A percentile compares a stretch with the other conserved stretches of the same genome.
Evolutionary conservation across 345 rosid genomes (phyloP).

Genomic region (Boechera retrofracta): DNA sequence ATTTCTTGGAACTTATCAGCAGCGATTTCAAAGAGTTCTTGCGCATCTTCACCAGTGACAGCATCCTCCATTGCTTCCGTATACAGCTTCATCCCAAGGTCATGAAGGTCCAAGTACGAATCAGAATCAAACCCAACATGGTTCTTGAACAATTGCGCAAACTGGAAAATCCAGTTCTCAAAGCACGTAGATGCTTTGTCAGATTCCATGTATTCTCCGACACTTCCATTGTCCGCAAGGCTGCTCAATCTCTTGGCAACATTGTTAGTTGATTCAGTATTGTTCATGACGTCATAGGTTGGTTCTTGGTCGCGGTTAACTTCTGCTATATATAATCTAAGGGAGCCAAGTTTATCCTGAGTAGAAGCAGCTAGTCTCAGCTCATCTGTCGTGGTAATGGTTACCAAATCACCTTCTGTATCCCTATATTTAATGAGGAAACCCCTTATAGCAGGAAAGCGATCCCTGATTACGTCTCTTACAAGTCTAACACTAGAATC

Average conservation of each 20-base stretch:
- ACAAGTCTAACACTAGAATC: slow-evolving; percentile 69
- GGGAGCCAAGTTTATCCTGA: slow-evolving; percentile 58
- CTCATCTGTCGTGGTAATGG: slow-evolving; percentile 86
- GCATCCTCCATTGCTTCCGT: slow-evolving; percentile 95
- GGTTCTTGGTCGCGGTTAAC: slow-evolving; percentile 86
- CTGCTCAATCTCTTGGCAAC: slow-evolving; percentile 43
- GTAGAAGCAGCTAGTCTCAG: slow-evolving; percentile 71
- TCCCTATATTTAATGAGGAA: slow-evolving; percentile 87
- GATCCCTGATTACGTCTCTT: slow-evolving; percentile 78
- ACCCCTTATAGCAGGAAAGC: slow-evolving; percentile 78
- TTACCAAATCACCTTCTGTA: slow-evolving; percentile 89
- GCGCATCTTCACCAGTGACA: slow-evolving; percentile 84
- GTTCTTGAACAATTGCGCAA: slow-evolving; percentile 88
- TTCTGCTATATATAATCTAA: slow-evolving; percentile 77
- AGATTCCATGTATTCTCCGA: slow-evolving; percentile 45
- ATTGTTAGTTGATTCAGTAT: slow-evolving; percentile 45
- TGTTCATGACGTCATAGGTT: slow-evolving; percentile 62
- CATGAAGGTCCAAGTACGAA: slow-evolving; percentile 91
- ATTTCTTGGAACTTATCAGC: slow-evolving; percentile 97
- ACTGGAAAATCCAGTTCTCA: slow-evolving; percentile 91
- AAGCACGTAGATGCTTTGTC: slow-evolving; percentile 52
- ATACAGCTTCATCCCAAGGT: slow-evolving; percentile 88
- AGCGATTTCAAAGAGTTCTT: slow-evolving; percentile 81
- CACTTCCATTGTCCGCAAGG: slow-evolving; percentile 56
- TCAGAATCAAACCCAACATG: slow-evolving; percentile 98